These are phyloP conservation scores for Termitomyces titanicus DNA, from an alignment of 768 basidiomycete genomes.

Conservation along the genomic window DNA sequence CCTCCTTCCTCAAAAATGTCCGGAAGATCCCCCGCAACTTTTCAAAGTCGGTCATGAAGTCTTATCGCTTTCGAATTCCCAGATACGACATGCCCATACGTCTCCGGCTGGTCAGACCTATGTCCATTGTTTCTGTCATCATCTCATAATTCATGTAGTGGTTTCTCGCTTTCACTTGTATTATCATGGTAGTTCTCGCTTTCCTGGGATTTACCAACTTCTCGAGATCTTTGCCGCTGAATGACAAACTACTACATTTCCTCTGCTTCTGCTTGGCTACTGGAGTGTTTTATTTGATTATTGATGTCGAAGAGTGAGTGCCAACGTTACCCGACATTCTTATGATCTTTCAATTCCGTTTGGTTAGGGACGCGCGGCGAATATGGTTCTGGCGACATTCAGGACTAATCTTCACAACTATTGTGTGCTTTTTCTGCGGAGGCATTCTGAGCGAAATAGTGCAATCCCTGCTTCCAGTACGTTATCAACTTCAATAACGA, in stretches of 20 bases:
- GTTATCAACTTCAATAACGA: constrained; percentile 6
- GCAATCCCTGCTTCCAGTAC: constrained; percentile 72
- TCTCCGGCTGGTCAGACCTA: constrained; percentile 56
- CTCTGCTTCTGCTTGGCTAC: constrained; percentile 74
- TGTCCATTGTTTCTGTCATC: constrained; percentile 12
- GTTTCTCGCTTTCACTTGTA: constrained; percentile 70
- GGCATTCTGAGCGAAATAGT: constrained; percentile 81
- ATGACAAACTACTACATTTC: constrained; percentile 80
- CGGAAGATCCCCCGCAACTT: constrained; percentile 39
- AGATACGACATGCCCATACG: constrained; percentile 70
- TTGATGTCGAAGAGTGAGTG: constrained; percentile 84
- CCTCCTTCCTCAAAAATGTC: constrained; percentile 14
- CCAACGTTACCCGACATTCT: neutral
- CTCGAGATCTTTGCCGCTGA: constrained; percentile 59
- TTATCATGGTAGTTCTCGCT: constrained; percentile 68
- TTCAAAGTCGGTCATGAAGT: constrained; percentile 68
- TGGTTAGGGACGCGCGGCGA: constrained; percentile 62
- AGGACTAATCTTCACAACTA: constrained; percentile 60
- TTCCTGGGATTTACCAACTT: constrained; percentile 78
- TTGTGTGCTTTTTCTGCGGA: constrained; percentile 76
- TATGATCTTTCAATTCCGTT: neutral
- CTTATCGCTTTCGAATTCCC: constrained; percentile 57
- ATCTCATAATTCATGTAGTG: constrained; percentile 43
- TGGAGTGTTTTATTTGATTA: constrained; percentile 80
- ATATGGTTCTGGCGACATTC: constrained; percentile 87